Evolutionary conservation across 1,284 basidiomycete species (phyloP).

Genomic region (Boletus subluridellus): DNA sequence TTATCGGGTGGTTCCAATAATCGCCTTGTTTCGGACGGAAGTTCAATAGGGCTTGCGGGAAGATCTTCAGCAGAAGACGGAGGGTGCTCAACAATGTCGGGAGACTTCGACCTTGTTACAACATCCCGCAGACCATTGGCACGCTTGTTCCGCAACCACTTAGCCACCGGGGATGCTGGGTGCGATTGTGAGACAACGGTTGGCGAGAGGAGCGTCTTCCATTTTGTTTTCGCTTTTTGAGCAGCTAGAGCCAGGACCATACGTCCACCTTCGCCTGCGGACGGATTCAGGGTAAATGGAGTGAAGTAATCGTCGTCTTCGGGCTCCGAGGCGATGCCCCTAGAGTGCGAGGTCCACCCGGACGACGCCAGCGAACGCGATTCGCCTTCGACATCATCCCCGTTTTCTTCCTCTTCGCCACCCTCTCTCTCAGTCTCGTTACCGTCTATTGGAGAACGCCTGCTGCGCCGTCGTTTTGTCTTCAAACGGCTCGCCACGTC

Average conservation of each 20-base stretch:
- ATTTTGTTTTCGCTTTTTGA: slow-evolving; percentile 58
- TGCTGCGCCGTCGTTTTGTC: slow-evolving; percentile 38
- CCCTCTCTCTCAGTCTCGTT: slow-evolving; percentile 34
- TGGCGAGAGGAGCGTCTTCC: slow-evolving; percentile 47
- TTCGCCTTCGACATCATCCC: slow-evolving; percentile 45
- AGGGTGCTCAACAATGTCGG: slow-evolving; percentile 25
- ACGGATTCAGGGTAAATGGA: slow-evolving; percentile 25
- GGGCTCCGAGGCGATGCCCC: slow-evolving; percentile 34
- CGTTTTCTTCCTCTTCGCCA: slow-evolving; percentile 39
- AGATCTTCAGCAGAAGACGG: slow-evolving; percentile 29
- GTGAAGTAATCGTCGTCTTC: slow-evolving; percentile 45
- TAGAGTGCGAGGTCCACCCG: slow-evolving; percentile 48
- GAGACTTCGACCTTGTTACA: slow-evolving; percentile 19
- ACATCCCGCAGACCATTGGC: slow-evolving; percentile 7
- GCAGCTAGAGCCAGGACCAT: slow-evolving; percentile 45
- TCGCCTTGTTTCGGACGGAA: slow-evolving; percentile 1
- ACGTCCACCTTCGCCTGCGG: slow-evolving; percentile 36
- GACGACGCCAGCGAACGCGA: slow-evolving; percentile 53
- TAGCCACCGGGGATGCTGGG: slow-evolving; percentile 32
- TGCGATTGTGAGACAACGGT: slow-evolving; percentile 32
- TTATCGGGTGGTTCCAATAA: slow-evolving; percentile 26
- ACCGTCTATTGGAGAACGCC: slow-evolving; percentile 33
- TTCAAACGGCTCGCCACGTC: slow-evolving; percentile 62
- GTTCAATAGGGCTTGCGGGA: slow-evolving; percentile 25
- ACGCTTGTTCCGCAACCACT: slow-evolving; percentile 32